Evolutionary conservation across 139 green algal genomes (phyloP), one percentile per base, ranked within the genome.

Genomic region (Micractinium sp.): DNA sequence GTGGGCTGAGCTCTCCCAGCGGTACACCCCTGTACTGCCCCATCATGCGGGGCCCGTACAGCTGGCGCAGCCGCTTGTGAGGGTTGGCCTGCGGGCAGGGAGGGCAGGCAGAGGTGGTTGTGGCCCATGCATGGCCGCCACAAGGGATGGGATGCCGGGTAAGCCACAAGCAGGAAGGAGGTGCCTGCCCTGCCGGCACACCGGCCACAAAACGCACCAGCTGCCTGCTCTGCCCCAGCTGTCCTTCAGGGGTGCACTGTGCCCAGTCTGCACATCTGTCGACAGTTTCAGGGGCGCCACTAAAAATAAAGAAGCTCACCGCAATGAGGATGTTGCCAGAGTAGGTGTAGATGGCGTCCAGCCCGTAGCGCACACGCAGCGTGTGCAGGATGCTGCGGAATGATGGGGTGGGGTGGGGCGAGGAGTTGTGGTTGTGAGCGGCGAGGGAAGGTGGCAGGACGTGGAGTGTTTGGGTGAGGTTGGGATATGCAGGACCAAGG

Each of bases 281-380:
- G 47, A 56, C 47, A 56, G 47, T 9, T 9, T 9, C 47, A 56
- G 5, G 47, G 9, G 47, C 47, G 47, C 47, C 47, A 16, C 47
- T 9, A 56, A 56, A 16, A 5, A 56, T 9, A 56, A 56, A 56
- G 47, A 5, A 56, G 47, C 56, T 15, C 82, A 96, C 94, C 69
- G 96, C 96, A 67, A 98, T 98, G 1, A 98, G 91, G 80, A 98
- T 98, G 88, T 89, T 93, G 81, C 95, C 96, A 25, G 91, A 96
- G 95, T 98, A 98, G 18, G 96, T 98, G 92, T 98, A 98, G 60
- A 98, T 98, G 71, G 95, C 90, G 87, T 98, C 95, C 47, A 96
- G 89, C 5, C 73, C 47, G 80, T 98, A 98, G 56, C 96, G 91
- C 16, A 94, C 90, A 18, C 88, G 78, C 78, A 98, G 92, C 36